Evolutionary conservation across 31 red algal genomes (phyloP).

Genomic region (Porphyra umbilicalis): DNA sequence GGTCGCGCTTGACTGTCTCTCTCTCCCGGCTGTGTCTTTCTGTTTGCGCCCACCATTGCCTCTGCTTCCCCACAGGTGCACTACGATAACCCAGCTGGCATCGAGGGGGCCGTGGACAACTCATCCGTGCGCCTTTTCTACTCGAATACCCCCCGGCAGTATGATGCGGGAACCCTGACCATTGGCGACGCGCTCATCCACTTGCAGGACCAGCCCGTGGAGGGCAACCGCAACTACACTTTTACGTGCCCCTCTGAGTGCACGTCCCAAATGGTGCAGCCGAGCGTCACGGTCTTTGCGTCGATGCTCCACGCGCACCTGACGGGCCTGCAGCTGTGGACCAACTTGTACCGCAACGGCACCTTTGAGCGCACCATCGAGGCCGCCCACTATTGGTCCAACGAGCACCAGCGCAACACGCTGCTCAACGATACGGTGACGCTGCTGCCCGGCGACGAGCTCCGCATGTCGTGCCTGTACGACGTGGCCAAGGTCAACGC

Average conservation of each 20-base stretch:
- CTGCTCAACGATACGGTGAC: constrained; percentile 13
- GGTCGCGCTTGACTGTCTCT: constrained; percentile 13
- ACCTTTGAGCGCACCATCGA: constrained; percentile 34
- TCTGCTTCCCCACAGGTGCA: constrained; percentile 29
- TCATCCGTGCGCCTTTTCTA: constrained; percentile 22
- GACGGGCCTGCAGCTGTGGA: constrained; percentile 37
- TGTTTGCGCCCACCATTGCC: constrained; percentile 1
- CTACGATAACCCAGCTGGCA: constrained; percentile 18
- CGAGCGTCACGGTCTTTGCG: constrained; percentile 20
- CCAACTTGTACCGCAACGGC: constrained; percentile 35
- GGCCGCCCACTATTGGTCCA: constrained; percentile 46
- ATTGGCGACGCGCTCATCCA: constrained; percentile 24
- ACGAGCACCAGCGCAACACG: constrained; percentile 23
- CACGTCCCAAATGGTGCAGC: constrained; percentile 7
- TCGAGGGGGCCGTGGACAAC: constrained; percentile 8
- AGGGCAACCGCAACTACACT: constrained; percentile 22
- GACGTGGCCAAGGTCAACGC: constrained; percentile 34
- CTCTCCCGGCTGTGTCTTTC: constrained; percentile 15
- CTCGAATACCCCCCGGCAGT: constrained; percentile 16
- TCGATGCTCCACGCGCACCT: constrained; percentile 45
- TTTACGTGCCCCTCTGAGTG: constrained; percentile 39
- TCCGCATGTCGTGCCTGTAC: constrained; percentile 36
- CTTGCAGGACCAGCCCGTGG: constrained; percentile 4
- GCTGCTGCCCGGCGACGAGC: constrained; percentile 28
- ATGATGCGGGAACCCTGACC: constrained; percentile 25